phyloP scores from a whole-genome alignment of 2,329 filamentous ascomycete genomes.

The Talaromyces islandicus region DNA sequence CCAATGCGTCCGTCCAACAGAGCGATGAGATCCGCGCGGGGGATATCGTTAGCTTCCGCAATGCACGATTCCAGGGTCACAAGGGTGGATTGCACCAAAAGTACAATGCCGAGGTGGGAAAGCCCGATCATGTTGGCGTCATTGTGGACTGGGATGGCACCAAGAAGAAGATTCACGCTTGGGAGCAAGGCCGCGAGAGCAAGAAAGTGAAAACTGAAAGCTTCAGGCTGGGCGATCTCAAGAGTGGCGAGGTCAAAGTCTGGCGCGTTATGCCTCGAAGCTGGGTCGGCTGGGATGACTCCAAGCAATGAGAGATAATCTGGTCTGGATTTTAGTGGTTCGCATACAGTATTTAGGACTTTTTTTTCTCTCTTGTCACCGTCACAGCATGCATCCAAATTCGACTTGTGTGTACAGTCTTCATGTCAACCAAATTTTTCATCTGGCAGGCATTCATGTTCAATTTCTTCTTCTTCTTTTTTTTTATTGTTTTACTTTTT shows the following conservation, averaged over 20 bases:
- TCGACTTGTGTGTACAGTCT: neutral
- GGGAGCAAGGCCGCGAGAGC: slow-evolving; percentile 91
- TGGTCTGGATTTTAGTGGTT: neutral
- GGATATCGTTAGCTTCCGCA: slow-evolving; percentile 88
- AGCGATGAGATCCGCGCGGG: slow-evolving; percentile 89
- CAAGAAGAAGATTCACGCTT: slow-evolving; percentile 93
- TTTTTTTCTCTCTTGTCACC: neutral
- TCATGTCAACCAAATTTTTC: neutral
- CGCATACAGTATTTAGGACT: neutral
- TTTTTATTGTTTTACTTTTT: neutral
- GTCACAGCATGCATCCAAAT: neutral
- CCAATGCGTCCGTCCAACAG: slow-evolving; percentile 84
- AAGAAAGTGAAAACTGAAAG: slow-evolving; percentile 92
- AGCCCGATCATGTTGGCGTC: slow-evolving; percentile 79
- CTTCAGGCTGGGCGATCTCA: slow-evolving; percentile 85
- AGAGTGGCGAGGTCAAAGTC: slow-evolving; percentile 91
- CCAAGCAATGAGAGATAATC: neutral
- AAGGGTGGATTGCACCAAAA: slow-evolving; percentile 93
- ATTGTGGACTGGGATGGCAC: slow-evolving; percentile 97
- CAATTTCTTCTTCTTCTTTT: neutral
- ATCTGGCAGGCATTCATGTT: neutral
- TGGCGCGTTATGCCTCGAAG: slow-evolving; percentile 90
- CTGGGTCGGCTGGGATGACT: slow-evolving; percentile 80
- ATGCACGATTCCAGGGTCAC: slow-evolving; percentile 91
- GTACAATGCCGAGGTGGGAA: slow-evolving; percentile 82